These are phyloP conservation scores for Venustampulla echinocandica DNA, from an alignment of 495 filamentous ascomycete genomes.

Conservation along the genomic window DNA sequence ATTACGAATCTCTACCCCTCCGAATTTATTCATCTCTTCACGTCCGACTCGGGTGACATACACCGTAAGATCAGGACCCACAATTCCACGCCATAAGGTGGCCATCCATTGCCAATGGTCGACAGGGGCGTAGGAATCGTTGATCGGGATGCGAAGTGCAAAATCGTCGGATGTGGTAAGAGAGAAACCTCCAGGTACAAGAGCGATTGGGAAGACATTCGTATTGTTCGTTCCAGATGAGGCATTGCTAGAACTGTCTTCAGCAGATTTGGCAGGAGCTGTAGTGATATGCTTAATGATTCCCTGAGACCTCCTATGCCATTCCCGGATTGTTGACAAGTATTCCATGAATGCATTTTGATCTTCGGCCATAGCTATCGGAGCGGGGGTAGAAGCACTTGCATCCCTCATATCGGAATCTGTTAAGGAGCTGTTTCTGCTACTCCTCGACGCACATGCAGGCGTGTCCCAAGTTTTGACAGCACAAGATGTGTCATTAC, in stretches of 20 bases:
- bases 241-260: background rate
- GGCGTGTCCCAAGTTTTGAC: slow-evolving; percentile 41
- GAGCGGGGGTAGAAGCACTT: background rate
- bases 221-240: slow-evolving; percentile 1
- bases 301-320: slow-evolving; percentile 62
- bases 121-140: slow-evolving; percentile 66
- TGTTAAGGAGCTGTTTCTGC: no score
- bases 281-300: slow-evolving; percentile 55
- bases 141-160: slow-evolving; percentile 60
- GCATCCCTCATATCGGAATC: no score
- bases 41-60: slow-evolving; percentile 39
- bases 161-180: slow-evolving; percentile 69
- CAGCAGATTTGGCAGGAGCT: background rate
- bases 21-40: slow-evolving; percentile 36
- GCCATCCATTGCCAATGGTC: slow-evolving; percentile 99
- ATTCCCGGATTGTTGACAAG: slow-evolving; percentile 56
- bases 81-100: slow-evolving; percentile 80
- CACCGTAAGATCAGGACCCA: slow-evolving; percentile 81
- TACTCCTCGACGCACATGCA: no score
- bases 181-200: slow-evolving; percentile 62
- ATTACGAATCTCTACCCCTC: slow-evolving; percentile 17
- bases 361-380: background rate
- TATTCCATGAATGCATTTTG: slow-evolving; percentile 50
- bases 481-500: slow-evolving; percentile 46
- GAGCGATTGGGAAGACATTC: slow-evolving; percentile 49